Evolutionary conservation across 2,329 filamentous ascomycete genomes (phyloP).

Genomic region (Hypoxylon sp.): DNA sequence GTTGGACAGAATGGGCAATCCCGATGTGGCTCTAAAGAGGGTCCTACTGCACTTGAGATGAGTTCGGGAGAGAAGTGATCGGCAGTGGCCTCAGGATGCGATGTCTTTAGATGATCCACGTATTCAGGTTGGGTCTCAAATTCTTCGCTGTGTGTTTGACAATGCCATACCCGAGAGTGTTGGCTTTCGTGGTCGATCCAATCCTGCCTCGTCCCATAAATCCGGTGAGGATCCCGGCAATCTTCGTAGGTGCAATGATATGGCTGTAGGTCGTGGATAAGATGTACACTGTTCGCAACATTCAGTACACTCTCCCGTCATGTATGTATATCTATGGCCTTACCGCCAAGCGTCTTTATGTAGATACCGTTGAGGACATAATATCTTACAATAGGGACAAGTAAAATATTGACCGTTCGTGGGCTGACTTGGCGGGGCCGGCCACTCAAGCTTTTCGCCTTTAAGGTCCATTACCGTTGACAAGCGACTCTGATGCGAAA

Average conservation of each 20-base stretch:
- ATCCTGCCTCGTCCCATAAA: slow-evolving; percentile 38
- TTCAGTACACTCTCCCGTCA: background rate
- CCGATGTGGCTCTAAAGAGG: background rate
- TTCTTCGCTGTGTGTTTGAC: slow-evolving; percentile 28
- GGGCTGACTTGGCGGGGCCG: background rate
- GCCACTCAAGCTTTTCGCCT: slow-evolving; percentile 24
- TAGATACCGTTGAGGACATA: slow-evolving; percentile 38
- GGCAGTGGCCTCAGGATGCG: background rate
- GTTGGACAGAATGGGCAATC: slow-evolving; percentile 2
- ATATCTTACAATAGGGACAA: slow-evolving; percentile 37
- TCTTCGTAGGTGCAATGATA: slow-evolving; percentile 45
- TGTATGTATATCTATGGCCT: background rate
- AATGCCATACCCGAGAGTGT: slow-evolving; percentile 39
- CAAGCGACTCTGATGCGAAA: slow-evolving; percentile 21
- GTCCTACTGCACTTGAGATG: background rate
- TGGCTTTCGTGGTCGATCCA: slow-evolving; percentile 46
- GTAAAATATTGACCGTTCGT: slow-evolving; percentile 21
- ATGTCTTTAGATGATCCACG: slow-evolving; percentile 12
- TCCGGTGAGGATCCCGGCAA: slow-evolving; percentile 36
- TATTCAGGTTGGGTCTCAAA: slow-evolving; percentile 39
- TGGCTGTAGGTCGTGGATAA: slow-evolving; percentile 42
- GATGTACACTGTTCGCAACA: slow-evolving; percentile 13
- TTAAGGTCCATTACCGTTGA: slow-evolving; percentile 12
- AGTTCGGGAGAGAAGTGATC: background rate
- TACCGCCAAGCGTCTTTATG: slow-evolving; percentile 18